A percentile compares a stretch with the other conserved stretches of the same genome.
These are phyloP conservation scores for Hibiscus syriacus DNA, from an alignment of 345 rosid species.

Conservation along the genomic window DNA sequence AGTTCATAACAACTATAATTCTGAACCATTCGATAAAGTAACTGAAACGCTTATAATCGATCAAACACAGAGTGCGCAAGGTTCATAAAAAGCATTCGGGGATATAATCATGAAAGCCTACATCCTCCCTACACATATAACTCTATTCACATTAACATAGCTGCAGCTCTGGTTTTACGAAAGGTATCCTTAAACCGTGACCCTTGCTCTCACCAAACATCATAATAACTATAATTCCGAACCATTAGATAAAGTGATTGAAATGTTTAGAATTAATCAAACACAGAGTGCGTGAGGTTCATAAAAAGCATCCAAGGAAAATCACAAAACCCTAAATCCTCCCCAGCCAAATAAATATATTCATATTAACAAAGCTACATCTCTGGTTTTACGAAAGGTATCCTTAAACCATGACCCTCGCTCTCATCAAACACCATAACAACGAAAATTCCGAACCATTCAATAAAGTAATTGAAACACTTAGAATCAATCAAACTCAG, in stretches of 20 bases:
- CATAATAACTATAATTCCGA: neutral
- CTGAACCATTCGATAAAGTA: neutral
- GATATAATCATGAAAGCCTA: no score
- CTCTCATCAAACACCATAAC: neutral
- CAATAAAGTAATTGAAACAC: neutral
- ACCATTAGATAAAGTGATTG: no score
- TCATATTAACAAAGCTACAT: neutral
- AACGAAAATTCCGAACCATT: neutral
- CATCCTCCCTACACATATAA: neutral
- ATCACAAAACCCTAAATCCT: neutral
- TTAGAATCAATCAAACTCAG: neutral
- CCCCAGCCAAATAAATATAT: neutral
- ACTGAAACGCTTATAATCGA: neutral
- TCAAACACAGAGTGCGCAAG: neutral
- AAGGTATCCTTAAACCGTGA: neutral
- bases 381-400: neutral
- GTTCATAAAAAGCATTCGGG: no score
- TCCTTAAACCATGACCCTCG: neutral
- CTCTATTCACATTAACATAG: neutral
- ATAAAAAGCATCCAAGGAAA: neutral
- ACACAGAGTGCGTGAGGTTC: neutral
- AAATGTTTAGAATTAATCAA: no score
- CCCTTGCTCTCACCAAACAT: neutral
- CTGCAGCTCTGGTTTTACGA: neutral
- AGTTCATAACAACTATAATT: neutral